These are phyloP conservation scores for Paraphaeosphaeria minitans DNA, from an alignment of 2,329 filamentous ascomycete species.

Conservation along the genomic window DNA sequence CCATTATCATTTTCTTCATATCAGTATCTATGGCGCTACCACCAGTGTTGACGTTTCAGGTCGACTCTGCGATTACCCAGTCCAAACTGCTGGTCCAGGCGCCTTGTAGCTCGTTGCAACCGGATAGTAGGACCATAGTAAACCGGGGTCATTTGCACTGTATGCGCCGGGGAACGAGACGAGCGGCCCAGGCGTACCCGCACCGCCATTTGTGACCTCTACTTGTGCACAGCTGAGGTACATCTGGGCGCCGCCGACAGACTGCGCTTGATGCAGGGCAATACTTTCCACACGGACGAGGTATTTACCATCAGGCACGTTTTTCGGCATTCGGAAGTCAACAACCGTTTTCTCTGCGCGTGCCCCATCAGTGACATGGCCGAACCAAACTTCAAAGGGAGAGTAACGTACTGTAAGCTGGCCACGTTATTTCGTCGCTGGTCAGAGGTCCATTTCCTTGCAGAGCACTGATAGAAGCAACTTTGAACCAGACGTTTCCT, in stretches of 20 bases:
- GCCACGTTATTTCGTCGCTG: conserved; percentile 33
- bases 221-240: conserved; percentile 55
- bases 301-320: conserved; percentile 51
- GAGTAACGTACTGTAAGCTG: conserved; percentile 29
- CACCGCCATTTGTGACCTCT: conserved; percentile 47
- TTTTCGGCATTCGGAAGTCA: conserved; percentile 45
- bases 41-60: neutral
- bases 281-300: conserved; percentile 54
- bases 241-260: conserved; percentile 47
- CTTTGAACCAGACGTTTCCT: conserved; percentile 43
- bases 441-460: conserved; percentile 27
- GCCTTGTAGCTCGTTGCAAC: conserved; percentile 34
- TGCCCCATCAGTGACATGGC: neutral
- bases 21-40: neutral
- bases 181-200: conserved; percentile 44
- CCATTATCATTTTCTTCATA: neutral
- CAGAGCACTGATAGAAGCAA: conserved; percentile 28
- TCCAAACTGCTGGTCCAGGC: conserved; percentile 35
- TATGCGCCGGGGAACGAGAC: conserved; percentile 51
- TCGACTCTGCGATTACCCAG: conserved; percentile 13
- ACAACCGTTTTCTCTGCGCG: conserved; percentile 31
- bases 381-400: neutral
- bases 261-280: conserved; percentile 48
- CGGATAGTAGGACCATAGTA: conserved; percentile 40
- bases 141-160: conserved; percentile 35